Evolutionary conservation across 768 basidiomycete species (phyloP).

Genomic region (Arthromyces matolae): DNA sequence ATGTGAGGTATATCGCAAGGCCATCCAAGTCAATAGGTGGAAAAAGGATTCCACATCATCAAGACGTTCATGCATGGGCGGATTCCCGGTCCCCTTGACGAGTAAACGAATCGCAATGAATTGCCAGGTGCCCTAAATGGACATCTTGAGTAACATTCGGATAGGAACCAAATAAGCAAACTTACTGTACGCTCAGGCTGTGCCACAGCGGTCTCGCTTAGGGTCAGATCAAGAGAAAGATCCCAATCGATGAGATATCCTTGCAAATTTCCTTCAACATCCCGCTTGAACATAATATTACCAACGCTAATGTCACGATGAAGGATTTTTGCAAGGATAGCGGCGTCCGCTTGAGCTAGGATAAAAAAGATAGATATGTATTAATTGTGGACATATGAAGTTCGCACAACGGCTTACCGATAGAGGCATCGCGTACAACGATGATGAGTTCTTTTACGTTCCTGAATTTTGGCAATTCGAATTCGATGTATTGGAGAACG

Average conservation of each 20-base stretch:
- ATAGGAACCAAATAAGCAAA: no score
- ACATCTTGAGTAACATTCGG: no score
- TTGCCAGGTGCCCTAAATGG: neutral
- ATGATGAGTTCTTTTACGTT: no score
- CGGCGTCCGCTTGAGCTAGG: no score
- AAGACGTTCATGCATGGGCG: neutral
- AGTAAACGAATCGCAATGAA: neutral
- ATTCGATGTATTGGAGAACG: no score
- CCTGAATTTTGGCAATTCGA: no score
- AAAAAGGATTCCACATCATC: neutral
- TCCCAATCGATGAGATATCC: slow-evolving; percentile 6
- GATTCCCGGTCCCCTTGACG: no score
- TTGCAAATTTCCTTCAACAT: neutral
- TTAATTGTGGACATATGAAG: no score
- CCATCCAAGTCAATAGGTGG: neutral
- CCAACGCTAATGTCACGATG: slow-evolving; percentile 1
- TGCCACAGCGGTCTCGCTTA: neutral
- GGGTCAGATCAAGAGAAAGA: neutral
- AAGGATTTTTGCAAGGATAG: no score
- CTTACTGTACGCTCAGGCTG: slow-evolving; percentile 3
- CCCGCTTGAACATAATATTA: neutral
- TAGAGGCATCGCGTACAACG: no score
- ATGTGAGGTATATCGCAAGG: neutral
- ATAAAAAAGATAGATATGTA: no score
- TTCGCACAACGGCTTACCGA: no score